Percentiles rank a stretch among this genome's conserved stretches.
phyloP scores from a whole-genome alignment of 1,284 basidiomycete genomes.

The Pseudozyma pruni region DNA sequence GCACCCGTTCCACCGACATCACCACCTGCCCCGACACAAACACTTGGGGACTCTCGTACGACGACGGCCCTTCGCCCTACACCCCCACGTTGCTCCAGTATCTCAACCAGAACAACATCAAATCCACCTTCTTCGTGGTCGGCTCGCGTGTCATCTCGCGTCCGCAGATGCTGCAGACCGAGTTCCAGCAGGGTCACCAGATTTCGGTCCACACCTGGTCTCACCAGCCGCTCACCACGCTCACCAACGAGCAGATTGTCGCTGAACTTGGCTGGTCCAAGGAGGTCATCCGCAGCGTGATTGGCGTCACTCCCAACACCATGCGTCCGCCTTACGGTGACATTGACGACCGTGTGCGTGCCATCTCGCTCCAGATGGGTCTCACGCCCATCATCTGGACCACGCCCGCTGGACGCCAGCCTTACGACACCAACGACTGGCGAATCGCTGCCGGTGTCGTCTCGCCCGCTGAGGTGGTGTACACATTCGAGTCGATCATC shows the following conservation, averaged over 20 bases:
- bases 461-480: slow-evolving; percentile 50
- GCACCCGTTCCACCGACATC: slow-evolving; percentile 79
- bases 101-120: slow-evolving; percentile 76
- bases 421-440: slow-evolving; percentile 66
- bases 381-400: slow-evolving; percentile 67
- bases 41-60: slow-evolving; percentile 78
- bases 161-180: slow-evolving; percentile 80
- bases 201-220: slow-evolving; percentile 71
- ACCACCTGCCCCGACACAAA: slow-evolving; percentile 80
- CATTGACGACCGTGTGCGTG: slow-evolving; percentile 67
- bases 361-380: slow-evolving; percentile 60
- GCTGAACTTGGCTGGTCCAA: slow-evolving; percentile 93
- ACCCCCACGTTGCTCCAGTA: slow-evolving; percentile 78
- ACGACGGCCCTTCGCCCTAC: slow-evolving; percentile 84
- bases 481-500: slow-evolving; percentile 59
- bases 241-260: slow-evolving; percentile 87
- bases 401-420: slow-evolving; percentile 37
- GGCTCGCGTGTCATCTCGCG: slow-evolving; percentile 87
- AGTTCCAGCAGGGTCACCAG: slow-evolving; percentile 79
- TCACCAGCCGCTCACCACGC: slow-evolving; percentile 75
- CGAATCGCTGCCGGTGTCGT: slow-evolving; percentile 57
- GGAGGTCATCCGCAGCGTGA: slow-evolving; percentile 76
- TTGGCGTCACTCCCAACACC: slow-evolving; percentile 69
- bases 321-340: slow-evolving; percentile 67
- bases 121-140: slow-evolving; percentile 90